These are phyloP conservation scores for Lepidium didymum DNA, from an alignment of 345 rosid genomes.

Conservation along the genomic window DNA sequence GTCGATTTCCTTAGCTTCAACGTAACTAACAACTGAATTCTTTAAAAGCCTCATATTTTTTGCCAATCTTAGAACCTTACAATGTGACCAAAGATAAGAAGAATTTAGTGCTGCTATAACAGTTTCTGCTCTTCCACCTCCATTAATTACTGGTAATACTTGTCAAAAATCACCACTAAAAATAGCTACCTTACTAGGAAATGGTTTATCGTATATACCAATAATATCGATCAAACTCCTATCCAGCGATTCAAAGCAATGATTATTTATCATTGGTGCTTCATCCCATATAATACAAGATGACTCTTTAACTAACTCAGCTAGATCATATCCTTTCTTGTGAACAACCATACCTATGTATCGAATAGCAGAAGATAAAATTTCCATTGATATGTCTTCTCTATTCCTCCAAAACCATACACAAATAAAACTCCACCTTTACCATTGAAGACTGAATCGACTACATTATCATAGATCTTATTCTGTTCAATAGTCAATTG, in stretches of 20 bases:
- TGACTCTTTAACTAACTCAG: background rate
- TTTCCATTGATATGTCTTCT: too few relatives aligned
- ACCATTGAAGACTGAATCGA: too few relatives aligned
- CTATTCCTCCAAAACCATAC: too few relatives aligned
- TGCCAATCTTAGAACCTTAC: background rate
- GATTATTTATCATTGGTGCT: background rate
- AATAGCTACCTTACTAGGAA: background rate
- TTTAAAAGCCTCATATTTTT: background rate
- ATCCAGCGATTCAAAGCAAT: background rate
- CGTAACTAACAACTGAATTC: too few relatives aligned
- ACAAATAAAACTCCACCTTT: too few relatives aligned
- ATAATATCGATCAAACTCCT: background rate
- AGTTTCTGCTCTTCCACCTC: background rate
- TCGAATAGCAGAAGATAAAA: too few relatives aligned
- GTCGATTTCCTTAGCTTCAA: background rate
- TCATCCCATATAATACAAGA: background rate
- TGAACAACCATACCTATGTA: too few relatives aligned
- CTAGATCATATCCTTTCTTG: too few relatives aligned
- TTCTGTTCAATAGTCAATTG: too few relatives aligned
- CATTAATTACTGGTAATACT: background rate
- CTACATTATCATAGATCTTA: too few relatives aligned
- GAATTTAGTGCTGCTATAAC: background rate
- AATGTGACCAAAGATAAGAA: background rate
- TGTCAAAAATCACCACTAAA: background rate
- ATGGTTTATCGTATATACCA: background rate